Evolutionary conservation across 2,329 filamentous ascomycete species (phyloP).

Genomic region (Moelleriella libera): DNA sequence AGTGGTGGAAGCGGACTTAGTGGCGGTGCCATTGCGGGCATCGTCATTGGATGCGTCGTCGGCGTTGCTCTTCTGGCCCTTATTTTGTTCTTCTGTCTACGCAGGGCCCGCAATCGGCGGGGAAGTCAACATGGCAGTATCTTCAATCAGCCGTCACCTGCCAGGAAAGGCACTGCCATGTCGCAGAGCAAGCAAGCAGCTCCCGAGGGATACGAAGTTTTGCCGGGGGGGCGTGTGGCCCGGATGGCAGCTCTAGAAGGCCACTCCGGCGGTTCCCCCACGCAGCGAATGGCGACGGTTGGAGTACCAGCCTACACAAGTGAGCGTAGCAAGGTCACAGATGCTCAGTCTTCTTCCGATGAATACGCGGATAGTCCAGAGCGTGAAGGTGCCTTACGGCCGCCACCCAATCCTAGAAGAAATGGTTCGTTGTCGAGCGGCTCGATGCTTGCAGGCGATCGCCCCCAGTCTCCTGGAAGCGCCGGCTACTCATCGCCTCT

Average conservation of each 20-base stretch:
- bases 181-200: constrained; percentile 20
- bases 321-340: constrained; percentile 27
- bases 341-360: constrained; percentile 56
- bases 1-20: constrained; percentile 37
- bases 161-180: constrained; percentile 33
- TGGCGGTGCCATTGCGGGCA: constrained; percentile 81
- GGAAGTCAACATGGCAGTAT: constrained; percentile 55
- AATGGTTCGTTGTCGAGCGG: constrained; percentile 82
- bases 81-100: constrained; percentile 54
- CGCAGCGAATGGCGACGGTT: constrained; percentile 29
- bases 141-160: constrained; percentile 80
- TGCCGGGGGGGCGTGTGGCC: constrained; percentile 80
- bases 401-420: constrained; percentile 49
- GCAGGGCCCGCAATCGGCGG: constrained; percentile 31
- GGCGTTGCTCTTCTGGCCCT: constrained; percentile 56
- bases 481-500: constrained; percentile 71
- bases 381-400: constrained; percentile 40
- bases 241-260: constrained; percentile 91
- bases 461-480: constrained; percentile 60
- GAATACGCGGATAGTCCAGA: constrained; percentile 58
- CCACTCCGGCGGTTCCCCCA: constrained; percentile 47
- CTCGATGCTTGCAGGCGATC: constrained; percentile 58
- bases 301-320: constrained; percentile 30
- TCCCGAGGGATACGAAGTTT: constrained; percentile 51
- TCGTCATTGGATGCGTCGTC: constrained; percentile 67